Base-by-base conservation (phyloP, 306 rosid genomes). In the Vigna nakashimae region DNA sequence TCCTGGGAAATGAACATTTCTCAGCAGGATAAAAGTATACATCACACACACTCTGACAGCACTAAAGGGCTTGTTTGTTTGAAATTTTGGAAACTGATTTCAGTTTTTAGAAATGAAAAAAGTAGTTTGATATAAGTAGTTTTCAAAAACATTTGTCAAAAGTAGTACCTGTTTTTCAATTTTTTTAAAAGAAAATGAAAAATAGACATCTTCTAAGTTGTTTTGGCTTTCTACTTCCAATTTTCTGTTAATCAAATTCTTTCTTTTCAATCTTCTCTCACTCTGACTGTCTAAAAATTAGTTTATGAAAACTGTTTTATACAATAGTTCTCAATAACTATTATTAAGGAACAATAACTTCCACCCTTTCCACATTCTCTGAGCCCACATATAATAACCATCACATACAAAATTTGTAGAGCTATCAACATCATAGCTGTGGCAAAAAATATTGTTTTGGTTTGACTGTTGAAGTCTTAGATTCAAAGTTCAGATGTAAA, bases 1-100 rank as follows among this genome's bases (percentile, higher is more conserved):
- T 48, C 75, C 71, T 8, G 16, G 7, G 73, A 82, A 34, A 77
- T 57, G 52, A 50, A 66, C 56, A 46, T 9, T 51, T 36, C 67
- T 43, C 13, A 17, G 9, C 20, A 64, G 9, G 9, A 40, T 32
- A 40, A 36, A 67, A 66, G 16, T 24, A 38, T 1, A 68, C 26
- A 68, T 12, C 17, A 24, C 65, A 58, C 65, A 24, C n/a, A 18
- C 40, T 36, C 1, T 4, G 9, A 20, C 30, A 45, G 32, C 46
- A 9, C 67, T 11, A 48, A 16, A 16, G 63, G 59, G 63, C 24
- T 56, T 3, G 34, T 56, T 11, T 17, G 59, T 53, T 22, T 56
- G 8, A 22, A 55, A 9, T 53, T 18, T 18, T 53, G 60, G 28
- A 53, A 53, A 17, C 28, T 18, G 14, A 18, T 18, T n/a, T 51